Evolutionary conservation across 2,329 filamentous ascomycete genomes (phyloP), one percentile per base, ranked within the genome.

Genomic region (Trichoderma sp.): DNA sequence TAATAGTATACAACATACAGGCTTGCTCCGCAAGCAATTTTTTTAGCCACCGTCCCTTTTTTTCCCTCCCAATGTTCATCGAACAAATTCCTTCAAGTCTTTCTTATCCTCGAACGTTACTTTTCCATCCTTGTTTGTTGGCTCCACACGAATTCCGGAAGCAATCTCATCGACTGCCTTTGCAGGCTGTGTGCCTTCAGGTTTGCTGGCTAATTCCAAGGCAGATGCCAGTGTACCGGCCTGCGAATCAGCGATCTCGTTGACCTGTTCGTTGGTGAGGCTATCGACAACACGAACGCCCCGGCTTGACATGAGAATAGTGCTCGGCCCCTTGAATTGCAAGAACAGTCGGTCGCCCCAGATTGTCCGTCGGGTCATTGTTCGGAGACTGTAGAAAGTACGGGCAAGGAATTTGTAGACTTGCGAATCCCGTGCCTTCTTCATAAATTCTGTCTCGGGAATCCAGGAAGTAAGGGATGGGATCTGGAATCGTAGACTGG

Each of bases 261-360:
- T 95, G 74, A 98, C 90, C 78, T 99, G 93, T 67, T 92, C 90
- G 33, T 89, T 88, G 5, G 92, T 94, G 78, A 99, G 87, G 3
- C 94, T 90, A 78, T 99, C 96, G 71, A 91, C 91, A 60, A 97
- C 86, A 18, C 93, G 89, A 27, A 94, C 91, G 16, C 92, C 95
- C n/a, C 96, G 91, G 71, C 95, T 97, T 78, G 97, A 97, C 80
- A 99, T 87, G 60, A 98, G 88, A 66, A 99, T 90, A 2, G 94
- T 98, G 6, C 90, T 91, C 2, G 97, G 97, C 0, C 97, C 97
- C 75, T 92, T 90, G 82, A 99, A 98, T 81, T 94, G 93, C 38
- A 99, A 87, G 84, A 98, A 98, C 31, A 98, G 87, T 85, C 96
- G 87, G 82, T 99, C 97, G 27, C 97, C 97, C 94, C 95, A 98